These are phyloP conservation scores for Thelonectria blattea DNA, from an alignment of 2,329 filamentous ascomycete species.

Conservation along the genomic window DNA sequence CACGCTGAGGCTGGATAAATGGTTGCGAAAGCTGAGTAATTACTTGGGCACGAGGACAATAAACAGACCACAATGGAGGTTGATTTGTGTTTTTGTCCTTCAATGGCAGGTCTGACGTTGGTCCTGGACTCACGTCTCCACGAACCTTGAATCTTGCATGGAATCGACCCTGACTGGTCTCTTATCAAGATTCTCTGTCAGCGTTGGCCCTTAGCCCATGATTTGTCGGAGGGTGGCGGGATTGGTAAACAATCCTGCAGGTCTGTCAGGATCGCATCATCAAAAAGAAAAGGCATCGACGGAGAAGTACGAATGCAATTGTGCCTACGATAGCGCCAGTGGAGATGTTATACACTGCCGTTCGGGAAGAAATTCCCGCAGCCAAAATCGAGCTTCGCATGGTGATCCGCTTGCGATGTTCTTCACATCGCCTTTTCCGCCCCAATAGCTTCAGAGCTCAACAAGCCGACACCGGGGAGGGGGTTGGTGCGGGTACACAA, in stretches of 20 bases:
- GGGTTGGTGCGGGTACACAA: slow-evolving; percentile 31
- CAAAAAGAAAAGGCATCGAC: slow-evolving; percentile 4
- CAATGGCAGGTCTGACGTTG: background rate
- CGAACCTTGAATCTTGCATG: background rate
- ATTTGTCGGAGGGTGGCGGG: slow-evolving; percentile 15
- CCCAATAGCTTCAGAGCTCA: slow-evolving; percentile 32
- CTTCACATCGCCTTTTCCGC: slow-evolving; percentile 30
- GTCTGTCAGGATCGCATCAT: slow-evolving; percentile 24
- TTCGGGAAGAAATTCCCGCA: slow-evolving; percentile 34
- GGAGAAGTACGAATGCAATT: slow-evolving; percentile 15
- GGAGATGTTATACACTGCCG: slow-evolving; percentile 18
- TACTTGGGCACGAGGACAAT: slow-evolving; percentile 1
- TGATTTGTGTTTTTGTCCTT: background rate
- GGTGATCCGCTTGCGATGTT: slow-evolving; percentile 16
- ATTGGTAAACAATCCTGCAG: slow-evolving; percentile 15
- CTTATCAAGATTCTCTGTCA: slow-evolving; percentile 17
- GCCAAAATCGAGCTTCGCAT: slow-evolving; percentile 11
- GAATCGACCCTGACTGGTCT: slow-evolving; percentile 1
- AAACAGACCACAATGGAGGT: background rate
- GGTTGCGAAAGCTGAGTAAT: slow-evolving; percentile 23
- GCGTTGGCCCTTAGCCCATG: slow-evolving; percentile 4
- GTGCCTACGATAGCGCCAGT: slow-evolving; percentile 3
- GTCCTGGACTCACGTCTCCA: background rate
- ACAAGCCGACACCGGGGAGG: slow-evolving; percentile 37
- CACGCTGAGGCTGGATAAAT: slow-evolving; percentile 24